phyloP scores from a whole-genome alignment of 2,329 filamentous ascomycete species.

The Trichoderma pleuroti region DNA sequence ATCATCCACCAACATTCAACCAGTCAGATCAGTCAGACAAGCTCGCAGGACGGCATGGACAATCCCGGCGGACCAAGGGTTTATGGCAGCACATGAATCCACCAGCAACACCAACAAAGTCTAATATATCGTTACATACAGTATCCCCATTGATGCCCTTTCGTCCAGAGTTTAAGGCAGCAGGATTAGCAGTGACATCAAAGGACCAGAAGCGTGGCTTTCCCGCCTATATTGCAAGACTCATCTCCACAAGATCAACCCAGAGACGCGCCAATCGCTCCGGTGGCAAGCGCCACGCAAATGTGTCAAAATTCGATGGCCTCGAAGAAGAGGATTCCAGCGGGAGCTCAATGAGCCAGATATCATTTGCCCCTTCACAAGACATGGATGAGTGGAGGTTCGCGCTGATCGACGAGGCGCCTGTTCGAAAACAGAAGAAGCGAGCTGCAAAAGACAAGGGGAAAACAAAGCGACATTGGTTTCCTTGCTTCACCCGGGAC shows the following conservation, averaged over 20 bases:
- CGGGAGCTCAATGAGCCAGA: slow-evolving; percentile 30
- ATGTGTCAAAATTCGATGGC: slow-evolving; percentile 32
- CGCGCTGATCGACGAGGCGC: slow-evolving; percentile 33
- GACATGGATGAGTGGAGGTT: slow-evolving; percentile 34
- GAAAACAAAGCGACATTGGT: slow-evolving; percentile 25
- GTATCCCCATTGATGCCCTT: slow-evolving; percentile 53
- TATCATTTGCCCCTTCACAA: slow-evolving; percentile 31
- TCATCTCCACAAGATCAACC: slow-evolving; percentile 18
- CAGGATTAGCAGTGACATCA: slow-evolving; percentile 56
- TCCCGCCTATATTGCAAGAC: slow-evolving; percentile 22
- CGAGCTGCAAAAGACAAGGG: slow-evolving; percentile 14
- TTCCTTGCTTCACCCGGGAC: slow-evolving; percentile 30
- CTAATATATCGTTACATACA: slow-evolving; percentile 46
- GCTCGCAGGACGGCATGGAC: slow-evolving; percentile 32
- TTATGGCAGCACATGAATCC: slow-evolving; percentile 38
- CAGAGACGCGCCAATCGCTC: background rate
- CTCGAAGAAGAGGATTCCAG: slow-evolving; percentile 23
- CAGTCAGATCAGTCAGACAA: slow-evolving; percentile 41
- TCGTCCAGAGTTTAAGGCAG: slow-evolving; percentile 49
- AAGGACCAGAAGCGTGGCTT: slow-evolving; percentile 39
- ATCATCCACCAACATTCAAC: slow-evolving; percentile 36
- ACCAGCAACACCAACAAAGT: slow-evolving; percentile 40
- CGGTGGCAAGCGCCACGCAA: background rate
- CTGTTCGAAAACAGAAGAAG: slow-evolving; percentile 24
- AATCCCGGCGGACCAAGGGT: slow-evolving; percentile 35